Percentiles rank a stretch among this genome's conserved stretches.
These are phyloP conservation scores for Nakazawaea sp. DNA, from an alignment of 805 yeast species.

Conservation along the genomic window DNA sequence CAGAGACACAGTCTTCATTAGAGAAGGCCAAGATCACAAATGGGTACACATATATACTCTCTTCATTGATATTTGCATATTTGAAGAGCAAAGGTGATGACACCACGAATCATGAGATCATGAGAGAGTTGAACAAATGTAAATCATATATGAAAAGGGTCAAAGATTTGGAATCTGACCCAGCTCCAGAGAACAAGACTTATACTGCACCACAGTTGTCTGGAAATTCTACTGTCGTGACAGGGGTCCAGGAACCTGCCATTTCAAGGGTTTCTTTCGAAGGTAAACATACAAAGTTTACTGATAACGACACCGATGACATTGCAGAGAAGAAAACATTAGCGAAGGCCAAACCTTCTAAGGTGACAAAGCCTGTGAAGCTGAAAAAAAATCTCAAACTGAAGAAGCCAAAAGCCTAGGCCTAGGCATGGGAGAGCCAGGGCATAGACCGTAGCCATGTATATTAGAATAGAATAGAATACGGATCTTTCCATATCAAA, in stretches of 20 bases:
- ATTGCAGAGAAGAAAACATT: too few relatives aligned
- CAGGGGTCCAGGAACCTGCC: conserved; percentile 33
- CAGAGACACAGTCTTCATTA: conserved; percentile 16
- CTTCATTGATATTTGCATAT: conserved; percentile 53
- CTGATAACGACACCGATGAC: conserved; percentile 16
- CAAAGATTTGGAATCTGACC: conserved; percentile 34
- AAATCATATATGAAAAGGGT: conserved; percentile 61
- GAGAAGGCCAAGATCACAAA: conserved; percentile 27
- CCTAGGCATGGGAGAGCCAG: too few relatives aligned
- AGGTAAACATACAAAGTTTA: conserved; percentile 48
- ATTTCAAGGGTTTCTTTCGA: conserved; percentile 45
- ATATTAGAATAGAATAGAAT: too few relatives aligned
- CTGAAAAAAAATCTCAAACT: too few relatives aligned
- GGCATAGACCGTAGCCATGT: too few relatives aligned
- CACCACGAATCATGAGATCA: conserved; percentile 53
- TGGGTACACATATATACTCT: conserved; percentile 40
- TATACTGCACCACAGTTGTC: conserved; percentile 26
- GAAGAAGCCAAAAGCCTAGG: too few relatives aligned
- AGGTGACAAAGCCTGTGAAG: too few relatives aligned
- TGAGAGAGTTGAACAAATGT: conserved; percentile 59
- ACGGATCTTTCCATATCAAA: too few relatives aligned
- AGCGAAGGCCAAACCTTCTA: too few relatives aligned
- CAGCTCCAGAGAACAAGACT: conserved; percentile 18
- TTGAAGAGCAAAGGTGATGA: conserved; percentile 53
- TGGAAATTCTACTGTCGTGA: conserved; percentile 14